These are phyloP conservation scores for Pluteus cervinus DNA, from an alignment of 768 basidiomycete species.

Conservation along the genomic window DNA sequence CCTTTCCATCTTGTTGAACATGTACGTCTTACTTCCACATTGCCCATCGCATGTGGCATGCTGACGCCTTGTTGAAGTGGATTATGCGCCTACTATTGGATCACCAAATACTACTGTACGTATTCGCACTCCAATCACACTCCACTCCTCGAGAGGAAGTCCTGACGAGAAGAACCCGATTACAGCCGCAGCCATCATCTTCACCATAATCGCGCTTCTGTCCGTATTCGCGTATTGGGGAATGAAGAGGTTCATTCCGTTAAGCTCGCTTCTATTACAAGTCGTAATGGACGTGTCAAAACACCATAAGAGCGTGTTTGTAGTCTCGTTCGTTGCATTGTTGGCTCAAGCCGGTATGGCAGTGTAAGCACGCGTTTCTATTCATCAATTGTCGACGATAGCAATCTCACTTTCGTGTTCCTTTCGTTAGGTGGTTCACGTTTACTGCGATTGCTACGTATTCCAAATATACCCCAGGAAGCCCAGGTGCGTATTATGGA, in stretches of 20 bases:
- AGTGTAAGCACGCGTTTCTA: constrained; percentile 39
- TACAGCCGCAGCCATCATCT: constrained; percentile 76
- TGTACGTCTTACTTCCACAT: constrained; percentile 35
- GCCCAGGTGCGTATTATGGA: constrained; percentile 41
- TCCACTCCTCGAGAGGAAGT: not conserved
- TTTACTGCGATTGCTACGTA: constrained; percentile 62
- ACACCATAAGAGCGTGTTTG: constrained; percentile 74
- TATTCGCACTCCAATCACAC: constrained; percentile 6
- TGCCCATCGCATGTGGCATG: not conserved
- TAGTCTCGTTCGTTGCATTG: constrained; percentile 69
- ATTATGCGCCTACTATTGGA: constrained; percentile 72
- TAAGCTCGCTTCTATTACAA: constrained; percentile 74
- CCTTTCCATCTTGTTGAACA: constrained; percentile 55
- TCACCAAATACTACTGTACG: constrained; percentile 64
- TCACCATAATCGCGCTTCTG: constrained; percentile 72
- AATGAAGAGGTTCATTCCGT: constrained; percentile 65
- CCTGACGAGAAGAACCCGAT: constrained; percentile 2
- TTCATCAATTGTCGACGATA: not conserved
- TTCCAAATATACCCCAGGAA: constrained; percentile 75
- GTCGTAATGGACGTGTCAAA: constrained; percentile 82
- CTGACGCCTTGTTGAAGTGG: constrained; percentile 35
- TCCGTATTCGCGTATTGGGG: constrained; percentile 74
- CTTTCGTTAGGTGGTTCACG: constrained; percentile 55
- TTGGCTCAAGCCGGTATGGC: constrained; percentile 64
- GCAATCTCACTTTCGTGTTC: constrained; percentile 6